Conservation (phyloP, 116 monocot species). For the Papilionanthe hybrid region DNA sequence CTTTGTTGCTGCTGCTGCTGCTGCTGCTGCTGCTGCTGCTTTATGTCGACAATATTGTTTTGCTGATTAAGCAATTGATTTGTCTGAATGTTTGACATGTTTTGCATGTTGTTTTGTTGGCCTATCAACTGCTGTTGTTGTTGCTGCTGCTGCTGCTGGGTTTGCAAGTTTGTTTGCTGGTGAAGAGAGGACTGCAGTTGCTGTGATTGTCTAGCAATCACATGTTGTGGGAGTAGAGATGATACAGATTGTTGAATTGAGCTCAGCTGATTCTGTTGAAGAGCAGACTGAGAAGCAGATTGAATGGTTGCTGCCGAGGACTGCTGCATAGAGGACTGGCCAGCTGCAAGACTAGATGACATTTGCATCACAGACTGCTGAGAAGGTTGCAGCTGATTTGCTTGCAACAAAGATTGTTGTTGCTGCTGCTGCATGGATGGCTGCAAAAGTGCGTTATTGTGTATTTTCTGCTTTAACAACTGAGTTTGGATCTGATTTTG, state of each 20-base stretch:
- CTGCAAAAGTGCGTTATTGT: slow-evolving; percentile 25
- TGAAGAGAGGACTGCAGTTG: slow-evolving; percentile 36
- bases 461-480: slow-evolving; percentile 20
- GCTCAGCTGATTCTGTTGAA: slow-evolving; percentile 70
- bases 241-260: slow-evolving; percentile 50
- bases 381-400: slow-evolving; percentile 57
- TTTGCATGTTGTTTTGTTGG: slow-evolving; percentile 53
- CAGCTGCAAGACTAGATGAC: slow-evolving; percentile 57
- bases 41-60: slow-evolving; percentile 46
- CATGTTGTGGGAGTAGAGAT: slow-evolving; percentile 51
- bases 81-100: slow-evolving; percentile 46
- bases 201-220: slow-evolving; percentile 50
- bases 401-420: slow-evolving; percentile 42
- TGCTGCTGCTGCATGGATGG: slow-evolving; percentile 39
- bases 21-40: slow-evolving; percentile 43
- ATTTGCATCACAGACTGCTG: slow-evolving; percentile 68
- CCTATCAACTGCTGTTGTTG: slow-evolving; percentile 36
- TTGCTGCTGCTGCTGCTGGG: slow-evolving; percentile 45
- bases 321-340: slow-evolving; percentile 52
- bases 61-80: slow-evolving; percentile 56
- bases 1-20: too few species aligned
- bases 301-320: slow-evolving; percentile 44
- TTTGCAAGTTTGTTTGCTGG: slow-evolving; percentile 46
- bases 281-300: slow-evolving; percentile 29
- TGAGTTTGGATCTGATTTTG: slow-evolving; percentile 36